Conservation (phyloP, 306 rosid genomes). For the Arachis hypogaea region DNA sequence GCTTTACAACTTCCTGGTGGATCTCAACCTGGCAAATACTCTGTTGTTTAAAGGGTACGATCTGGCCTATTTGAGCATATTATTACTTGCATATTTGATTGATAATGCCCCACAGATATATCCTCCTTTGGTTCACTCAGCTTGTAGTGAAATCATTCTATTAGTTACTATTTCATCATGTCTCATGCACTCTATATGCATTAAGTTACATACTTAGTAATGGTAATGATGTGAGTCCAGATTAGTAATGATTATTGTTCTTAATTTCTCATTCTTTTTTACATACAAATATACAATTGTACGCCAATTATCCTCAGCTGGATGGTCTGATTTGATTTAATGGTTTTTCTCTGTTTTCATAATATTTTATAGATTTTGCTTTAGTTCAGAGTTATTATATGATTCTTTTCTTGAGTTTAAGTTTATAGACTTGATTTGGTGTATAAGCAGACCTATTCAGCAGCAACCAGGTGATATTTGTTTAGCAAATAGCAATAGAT, state of each 20-base stretch:
- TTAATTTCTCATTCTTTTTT: not conserved
- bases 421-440: not conserved
- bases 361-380: not conserved
- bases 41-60: conserved; percentile 74
- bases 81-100: conserved; percentile 7
- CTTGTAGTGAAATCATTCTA: not conserved
- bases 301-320: not conserved
- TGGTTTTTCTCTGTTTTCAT: not conserved
- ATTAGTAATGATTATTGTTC: not conserved
- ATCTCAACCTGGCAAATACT: conserved; percentile 89
- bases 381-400: not conserved
- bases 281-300: not conserved
- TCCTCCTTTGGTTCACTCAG: not conserved
- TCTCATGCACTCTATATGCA: not conserved
- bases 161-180: not conserved
- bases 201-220: not conserved
- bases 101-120: not conserved
- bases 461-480: not conserved
- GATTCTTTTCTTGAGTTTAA: not conserved
- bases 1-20: conserved; percentile 91
- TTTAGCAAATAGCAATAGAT: not conserved
- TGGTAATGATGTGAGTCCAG: not conserved
- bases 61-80: conserved; percentile 32
- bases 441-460: not conserved
- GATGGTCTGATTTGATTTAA: not conserved